A percentile compares a stretch with the other conserved stretches of the same genome.
Evolutionary conservation across 768 basidiomycete genomes (phyloP).

Genomic region (Hypholoma fasciculare): DNA sequence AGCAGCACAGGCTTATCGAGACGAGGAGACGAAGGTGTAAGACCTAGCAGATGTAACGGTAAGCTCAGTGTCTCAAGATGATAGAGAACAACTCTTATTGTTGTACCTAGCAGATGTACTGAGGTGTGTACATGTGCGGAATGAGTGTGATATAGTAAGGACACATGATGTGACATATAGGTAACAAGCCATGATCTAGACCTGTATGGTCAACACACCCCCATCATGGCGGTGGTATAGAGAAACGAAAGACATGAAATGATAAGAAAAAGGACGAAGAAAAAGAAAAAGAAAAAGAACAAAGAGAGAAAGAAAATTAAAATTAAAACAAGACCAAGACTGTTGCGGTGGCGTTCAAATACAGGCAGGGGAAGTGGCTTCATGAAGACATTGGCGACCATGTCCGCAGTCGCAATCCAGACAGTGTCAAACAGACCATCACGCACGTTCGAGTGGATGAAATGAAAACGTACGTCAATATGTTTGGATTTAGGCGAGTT

Average conservation of each 20-base stretch:
- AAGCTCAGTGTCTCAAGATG: too few species aligned
- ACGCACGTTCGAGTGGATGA: conserved; percentile 2
- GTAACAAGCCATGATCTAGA: not conserved
- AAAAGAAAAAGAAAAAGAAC: too few species aligned
- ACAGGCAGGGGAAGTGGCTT: conserved; percentile 25
- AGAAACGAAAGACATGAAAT: not conserved
- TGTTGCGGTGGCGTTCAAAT: not conserved
- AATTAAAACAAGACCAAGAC: not conserved
- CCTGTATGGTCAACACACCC: not conserved
- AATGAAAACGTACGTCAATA: conserved; percentile 11
- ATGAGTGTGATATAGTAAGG: not conserved
- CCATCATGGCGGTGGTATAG: not conserved
- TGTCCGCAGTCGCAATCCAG: too few species aligned
- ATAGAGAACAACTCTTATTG: too few species aligned
- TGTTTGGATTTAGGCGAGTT: conserved; percentile 10
- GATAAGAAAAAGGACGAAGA: not conserved
- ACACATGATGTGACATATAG: not conserved
- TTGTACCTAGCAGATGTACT: too few species aligned
- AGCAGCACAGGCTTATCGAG: too few species aligned
- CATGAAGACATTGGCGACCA: conserved; percentile 38
- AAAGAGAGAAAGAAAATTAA: not conserved
- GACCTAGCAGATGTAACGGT: too few species aligned
- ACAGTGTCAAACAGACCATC: conserved; percentile 6
- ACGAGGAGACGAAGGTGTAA: too few species aligned
- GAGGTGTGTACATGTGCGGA: too few species aligned